These are phyloP conservation scores for Stagonosporopsis chrysanthemi DNA, from an alignment of 2,329 filamentous ascomycete species.

Conservation along the genomic window DNA sequence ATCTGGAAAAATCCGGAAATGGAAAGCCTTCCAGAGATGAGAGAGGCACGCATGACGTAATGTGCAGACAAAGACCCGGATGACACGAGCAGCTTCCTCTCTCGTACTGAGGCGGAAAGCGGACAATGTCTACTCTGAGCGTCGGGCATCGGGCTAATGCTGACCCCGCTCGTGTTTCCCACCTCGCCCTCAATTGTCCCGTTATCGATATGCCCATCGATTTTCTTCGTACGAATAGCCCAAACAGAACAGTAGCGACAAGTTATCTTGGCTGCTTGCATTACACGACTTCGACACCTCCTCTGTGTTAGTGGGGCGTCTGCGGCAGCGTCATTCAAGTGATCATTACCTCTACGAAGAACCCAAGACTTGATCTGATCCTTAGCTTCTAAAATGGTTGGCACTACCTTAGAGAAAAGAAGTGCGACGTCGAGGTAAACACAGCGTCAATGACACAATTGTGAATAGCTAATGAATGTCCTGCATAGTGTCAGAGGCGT, in stretches of 20 bases:
- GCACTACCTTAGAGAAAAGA: neutral
- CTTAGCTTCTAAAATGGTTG: constrained; percentile 13
- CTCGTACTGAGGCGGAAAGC: constrained; percentile 3
- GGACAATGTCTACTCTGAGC: constrained; percentile 15
- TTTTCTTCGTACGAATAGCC: constrained; percentile 4
- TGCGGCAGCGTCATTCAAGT: neutral
- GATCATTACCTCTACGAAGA: neutral
- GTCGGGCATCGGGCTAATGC: constrained; percentile 39
- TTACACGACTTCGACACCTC: neutral
- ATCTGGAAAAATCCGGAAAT: neutral
- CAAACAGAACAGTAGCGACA: constrained; percentile 2
- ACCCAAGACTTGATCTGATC: neutral
- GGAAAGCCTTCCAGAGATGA: constrained; percentile 2
- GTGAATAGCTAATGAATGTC: neutral
- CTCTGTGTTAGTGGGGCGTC: neutral
- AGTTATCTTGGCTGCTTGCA: neutral
- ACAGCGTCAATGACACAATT: fast-evolving
- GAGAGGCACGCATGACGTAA: neutral
- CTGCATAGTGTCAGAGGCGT: constrained; percentile 32
- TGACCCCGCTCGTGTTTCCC: constrained; percentile 27
- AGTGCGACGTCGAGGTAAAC: constrained; percentile 19
- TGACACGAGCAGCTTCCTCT: neutral
- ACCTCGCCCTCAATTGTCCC: constrained; percentile 31
- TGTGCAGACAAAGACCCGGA: neutral
- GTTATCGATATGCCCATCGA: constrained; percentile 26